Conservation (phyloP, 129 eudicot species). For the Scalesia atractyloides region DNA sequence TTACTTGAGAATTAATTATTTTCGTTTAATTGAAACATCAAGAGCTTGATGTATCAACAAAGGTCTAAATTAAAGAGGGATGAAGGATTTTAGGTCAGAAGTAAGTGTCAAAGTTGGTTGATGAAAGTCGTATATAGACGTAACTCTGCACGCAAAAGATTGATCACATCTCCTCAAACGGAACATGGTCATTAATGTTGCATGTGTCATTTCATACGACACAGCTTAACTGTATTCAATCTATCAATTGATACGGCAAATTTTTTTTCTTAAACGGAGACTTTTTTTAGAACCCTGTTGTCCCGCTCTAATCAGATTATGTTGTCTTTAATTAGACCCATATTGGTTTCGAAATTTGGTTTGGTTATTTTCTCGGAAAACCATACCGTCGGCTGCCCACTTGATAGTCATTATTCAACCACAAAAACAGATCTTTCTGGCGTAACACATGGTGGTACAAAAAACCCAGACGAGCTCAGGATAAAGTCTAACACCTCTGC, state of each 20-base stretch:
- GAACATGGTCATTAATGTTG: slow-evolving; percentile 35
- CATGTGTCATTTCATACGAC: slow-evolving; percentile 25
- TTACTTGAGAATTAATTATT: not conserved
- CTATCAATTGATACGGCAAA: not conserved
- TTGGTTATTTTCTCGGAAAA: too few species aligned
- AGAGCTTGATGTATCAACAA: slow-evolving; percentile 5
- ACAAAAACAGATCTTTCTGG: too few species aligned
- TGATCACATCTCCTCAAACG: slow-evolving; percentile 2
- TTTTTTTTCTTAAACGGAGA: too few species aligned
- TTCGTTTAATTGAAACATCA: not conserved
- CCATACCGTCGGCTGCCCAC: too few species aligned
- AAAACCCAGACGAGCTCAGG: too few species aligned
- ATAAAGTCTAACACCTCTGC: too few species aligned
- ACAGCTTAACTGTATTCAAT: slow-evolving; percentile 6
- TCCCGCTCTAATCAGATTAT: too few species aligned
- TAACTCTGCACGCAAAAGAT: slow-evolving; percentile 22
- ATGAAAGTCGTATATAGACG: not conserved
- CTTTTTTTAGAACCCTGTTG: too few species aligned
- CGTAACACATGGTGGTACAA: too few species aligned
- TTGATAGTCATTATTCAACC: too few species aligned
- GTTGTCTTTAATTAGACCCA: too few species aligned
- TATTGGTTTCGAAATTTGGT: too few species aligned
- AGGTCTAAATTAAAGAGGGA: slow-evolving; percentile 12
- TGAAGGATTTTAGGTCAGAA: slow-evolving; percentile 2
- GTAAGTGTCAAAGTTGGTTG: slow-evolving; percentile 12